A percentile compares a stretch with the other conserved stretches of the same genome.
Conservation (phyloP, 2,329 filamentous ascomycete genomes). For the Botryotinia convoluta region DNA sequence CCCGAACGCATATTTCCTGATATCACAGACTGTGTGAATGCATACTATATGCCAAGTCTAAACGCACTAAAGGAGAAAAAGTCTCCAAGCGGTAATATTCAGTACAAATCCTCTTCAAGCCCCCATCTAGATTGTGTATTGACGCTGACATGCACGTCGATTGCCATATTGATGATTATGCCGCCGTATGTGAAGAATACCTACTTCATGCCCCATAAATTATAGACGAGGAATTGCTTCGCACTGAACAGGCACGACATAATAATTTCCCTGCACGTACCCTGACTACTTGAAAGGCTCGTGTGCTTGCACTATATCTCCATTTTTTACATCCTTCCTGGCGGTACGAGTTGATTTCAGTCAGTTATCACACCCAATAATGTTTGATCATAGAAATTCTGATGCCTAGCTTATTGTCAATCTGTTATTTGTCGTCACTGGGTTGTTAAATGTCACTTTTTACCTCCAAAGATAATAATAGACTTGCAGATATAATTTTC, state of each 20-base stretch:
- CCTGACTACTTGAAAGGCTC: background rate
- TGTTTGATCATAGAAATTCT: background rate
- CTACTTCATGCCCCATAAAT: background rate
- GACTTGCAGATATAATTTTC: background rate
- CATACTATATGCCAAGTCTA: background rate
- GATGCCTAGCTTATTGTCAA: background rate
- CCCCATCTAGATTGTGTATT: background rate
- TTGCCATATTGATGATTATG: background rate
- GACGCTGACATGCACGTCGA: background rate
- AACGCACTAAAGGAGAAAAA: background rate
- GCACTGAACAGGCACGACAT: background rate
- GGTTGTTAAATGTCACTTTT: background rate
- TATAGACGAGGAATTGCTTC: background rate
- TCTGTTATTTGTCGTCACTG: background rate
- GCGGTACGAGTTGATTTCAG: background rate
- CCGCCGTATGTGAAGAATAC: background rate
- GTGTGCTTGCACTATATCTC: background rate
- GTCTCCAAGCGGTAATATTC: background rate
- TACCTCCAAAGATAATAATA: background rate
- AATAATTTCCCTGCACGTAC: background rate
- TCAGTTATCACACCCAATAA: background rate
- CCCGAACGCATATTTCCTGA: background rate
- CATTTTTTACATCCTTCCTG: background rate
- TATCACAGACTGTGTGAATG: background rate
- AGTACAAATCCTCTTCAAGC: background rate